Evolutionary conservation across 208 protist species (phyloP), one percentile per base, ranked within the genome.

Genomic region (Wallacemonas sp.): DNA sequence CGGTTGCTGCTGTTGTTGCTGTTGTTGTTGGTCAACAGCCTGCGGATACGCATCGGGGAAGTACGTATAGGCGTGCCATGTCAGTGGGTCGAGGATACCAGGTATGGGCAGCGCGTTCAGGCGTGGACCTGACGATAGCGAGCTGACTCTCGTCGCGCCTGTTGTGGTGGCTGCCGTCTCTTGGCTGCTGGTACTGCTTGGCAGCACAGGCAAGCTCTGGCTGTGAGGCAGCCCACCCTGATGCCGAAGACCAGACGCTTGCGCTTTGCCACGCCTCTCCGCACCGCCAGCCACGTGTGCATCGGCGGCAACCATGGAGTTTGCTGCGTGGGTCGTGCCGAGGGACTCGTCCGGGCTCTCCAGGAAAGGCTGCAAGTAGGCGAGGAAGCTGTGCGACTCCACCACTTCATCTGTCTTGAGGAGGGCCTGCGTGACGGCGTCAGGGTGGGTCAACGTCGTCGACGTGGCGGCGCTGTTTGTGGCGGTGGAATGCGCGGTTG

Each of bases 1-100:
- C n/a, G 34, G 11, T 36, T 63, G 38, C 39, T 8, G 46, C 17
- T 8, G 12, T 54, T 54, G 46, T 54, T 41, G 36, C 14, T 41
- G 36, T 41, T 41, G 36, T 41, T 41, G 36, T 41, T 6, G 6
- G 6, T 1, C 16, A 41, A 29, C 26, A 43, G 52, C 32, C 14
- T 58, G 61, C 2, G 74, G 64, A 61, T 80, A 80, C 29, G 74
- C 68, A 57, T 69, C 76, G 0, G 76, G 68, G 62, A 74, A 76
- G 68, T 78, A 74, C 5, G 76, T 60, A 58, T 74, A 81, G 26
- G 76, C 66, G 43, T 72, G 71, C 71, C 76, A 78, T 46, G 23
- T 34, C 41, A 80, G 47, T 8, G 74, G 74, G 34, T 76, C 64
- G 34, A 80, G 60, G 2, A 80, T 43, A 16, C 65, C 52, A 5